Evolutionary conservation across 2,329 filamentous ascomycete genomes (phyloP), one percentile per base, ranked within the genome.

Genomic region (Botrytis cinerea): DNA sequence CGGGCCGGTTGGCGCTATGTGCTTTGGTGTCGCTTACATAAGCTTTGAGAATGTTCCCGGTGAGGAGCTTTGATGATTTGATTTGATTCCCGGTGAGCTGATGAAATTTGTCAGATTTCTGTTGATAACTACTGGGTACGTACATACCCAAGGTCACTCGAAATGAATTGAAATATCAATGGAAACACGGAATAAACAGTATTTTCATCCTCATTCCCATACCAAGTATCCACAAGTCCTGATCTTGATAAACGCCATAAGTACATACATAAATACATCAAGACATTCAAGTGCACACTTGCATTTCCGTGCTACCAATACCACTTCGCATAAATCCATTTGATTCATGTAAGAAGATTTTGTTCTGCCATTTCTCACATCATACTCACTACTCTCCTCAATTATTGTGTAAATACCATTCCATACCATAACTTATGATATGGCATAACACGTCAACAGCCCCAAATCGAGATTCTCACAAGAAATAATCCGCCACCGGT

Each of bases 401-500:
- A 51, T n/a, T n/a, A 14, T 51, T 14, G 12, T 12, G 25, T 51
- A 25, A 51, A n/a, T 51, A 51, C 4, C 48, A 51, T 51, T 14
- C 46, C 25, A 2, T 51, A 16, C 48, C 48, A n/a, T 16, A n/a
- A 51, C 5, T n/a, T 51, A 16, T 16, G 48, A 51, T 51, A 51
- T 51, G 48, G 5, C 12, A 18, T 57, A 14, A 28, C 14, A n/a
- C 28, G 12, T 28, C 16, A 12, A 54, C 12, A 54, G n/a, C 51
- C 18, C 14, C 35, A 38, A 12, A 16, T 14, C 2, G 12, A 28
- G n/a, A 57, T 6, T n/a, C 51, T 73, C 48, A 91, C 83, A 99
- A 85, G 83, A 99, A 99, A 85, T 98, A 99, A 84, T 98, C 95
- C 22, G 94, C 94, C 71, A 97, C 94, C 4, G 96, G 96, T 83